Percentiles rank a stretch among this genome's conserved stretches.
These are phyloP conservation scores for Aspergillus fructus DNA, from an alignment of 2,329 filamentous ascomycete species.

Conservation along the genomic window DNA sequence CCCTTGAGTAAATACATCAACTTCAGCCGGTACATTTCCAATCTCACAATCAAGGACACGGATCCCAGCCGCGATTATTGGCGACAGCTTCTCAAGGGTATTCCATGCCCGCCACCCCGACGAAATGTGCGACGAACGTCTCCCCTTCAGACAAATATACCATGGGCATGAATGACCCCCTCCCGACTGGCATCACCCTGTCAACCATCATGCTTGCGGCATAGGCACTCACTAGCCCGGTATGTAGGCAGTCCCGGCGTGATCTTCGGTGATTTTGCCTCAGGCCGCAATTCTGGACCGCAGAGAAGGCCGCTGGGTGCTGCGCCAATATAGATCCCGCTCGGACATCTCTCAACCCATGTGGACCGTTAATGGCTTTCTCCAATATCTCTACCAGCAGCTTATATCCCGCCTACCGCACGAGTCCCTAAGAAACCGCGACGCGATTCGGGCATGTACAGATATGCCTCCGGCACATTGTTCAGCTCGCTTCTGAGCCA, in stretches of 20 bases:
- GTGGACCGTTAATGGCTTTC: conserved; percentile 4
- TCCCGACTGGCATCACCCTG: not conserved
- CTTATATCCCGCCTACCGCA: not conserved
- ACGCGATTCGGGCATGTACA: conserved; percentile 5
- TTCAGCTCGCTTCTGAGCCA: conserved; percentile 12
- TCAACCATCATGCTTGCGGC: conserved; percentile 12
- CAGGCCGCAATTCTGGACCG: conserved; percentile 10
- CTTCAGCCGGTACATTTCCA: not conserved
- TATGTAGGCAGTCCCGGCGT: conserved; percentile 2
- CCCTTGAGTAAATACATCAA: not conserved
- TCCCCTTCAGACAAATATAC: conserved; percentile 1
- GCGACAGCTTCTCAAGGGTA: not conserved
- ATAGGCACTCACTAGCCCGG: not conserved
- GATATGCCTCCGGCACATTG: not conserved
- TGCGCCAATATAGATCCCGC: conserved; percentile 12
- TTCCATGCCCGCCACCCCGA: not conserved
- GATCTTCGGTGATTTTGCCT: conserved; percentile 11
- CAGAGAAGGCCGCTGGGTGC: conserved; percentile 6
- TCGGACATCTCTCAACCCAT: not conserved
- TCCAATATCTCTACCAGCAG: conserved; percentile 8
- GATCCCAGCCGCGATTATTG: not conserved
- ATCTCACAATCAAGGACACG: not conserved
- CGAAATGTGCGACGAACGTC: not conserved
- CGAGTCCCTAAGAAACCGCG: conserved; percentile 1
- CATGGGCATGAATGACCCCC: not conserved